These are phyloP conservation scores for Ambrosia hybrid DNA, from an alignment of 140 eudicot genomes.

Conservation along the genomic window DNA sequence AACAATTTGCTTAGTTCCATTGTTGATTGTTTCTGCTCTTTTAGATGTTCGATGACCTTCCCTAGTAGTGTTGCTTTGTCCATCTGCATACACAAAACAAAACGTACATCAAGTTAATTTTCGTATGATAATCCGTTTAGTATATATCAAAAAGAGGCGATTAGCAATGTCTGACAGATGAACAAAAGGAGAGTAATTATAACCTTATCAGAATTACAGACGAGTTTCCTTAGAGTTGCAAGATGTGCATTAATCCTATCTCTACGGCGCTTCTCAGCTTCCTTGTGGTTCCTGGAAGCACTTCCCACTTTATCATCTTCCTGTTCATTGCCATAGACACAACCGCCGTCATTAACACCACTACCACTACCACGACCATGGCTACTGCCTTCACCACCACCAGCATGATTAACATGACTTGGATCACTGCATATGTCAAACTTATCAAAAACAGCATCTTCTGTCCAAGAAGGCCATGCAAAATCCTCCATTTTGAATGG, in stretches of 20 bases:
- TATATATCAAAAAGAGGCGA: no score
- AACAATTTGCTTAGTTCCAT: constrained; percentile 49
- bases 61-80: constrained; percentile 87
- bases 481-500: constrained; percentile 25
- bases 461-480: constrained; percentile 25
- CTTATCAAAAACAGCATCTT: constrained; percentile 15
- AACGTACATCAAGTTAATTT: no score
- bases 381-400: neutral
- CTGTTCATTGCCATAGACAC: neutral
- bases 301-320: constrained; percentile 33
- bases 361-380: constrained; percentile 33
- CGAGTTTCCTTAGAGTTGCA: constrained; percentile 65
- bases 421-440: constrained; percentile 22
- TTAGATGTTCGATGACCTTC: constrained; percentile 65
- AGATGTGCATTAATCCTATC: constrained; percentile 92
- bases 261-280: constrained; percentile 90
- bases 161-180: neutral
- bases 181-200: neutral
- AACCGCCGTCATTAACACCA: neutral
- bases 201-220: constrained; percentile 85
- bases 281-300: constrained; percentile 86
- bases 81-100: constrained; percentile 49
- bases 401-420: constrained; percentile 13
- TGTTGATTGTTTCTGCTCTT: constrained; percentile 48
- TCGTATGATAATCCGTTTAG: no score